Evolutionary conservation across 2,329 filamentous ascomycete species (phyloP).

Genomic region (Botryosphaeria agaves): DNA sequence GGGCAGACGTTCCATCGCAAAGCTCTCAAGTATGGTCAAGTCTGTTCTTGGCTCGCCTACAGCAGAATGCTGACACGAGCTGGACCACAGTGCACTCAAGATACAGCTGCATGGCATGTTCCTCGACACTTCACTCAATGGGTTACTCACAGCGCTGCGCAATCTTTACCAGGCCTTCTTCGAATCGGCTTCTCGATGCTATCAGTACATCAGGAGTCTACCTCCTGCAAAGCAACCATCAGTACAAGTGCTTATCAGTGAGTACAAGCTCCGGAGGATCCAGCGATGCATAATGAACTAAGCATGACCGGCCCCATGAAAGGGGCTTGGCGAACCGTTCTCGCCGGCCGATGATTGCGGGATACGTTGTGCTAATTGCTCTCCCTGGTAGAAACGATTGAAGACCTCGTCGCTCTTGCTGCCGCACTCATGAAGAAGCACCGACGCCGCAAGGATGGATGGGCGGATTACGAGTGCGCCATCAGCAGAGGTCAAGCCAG

Average conservation of each 20-base stretch:
- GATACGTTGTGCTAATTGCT: too few species aligned
- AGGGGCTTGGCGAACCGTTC: too few species aligned
- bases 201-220: conserved; percentile 43
- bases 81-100: conserved; percentile 43
- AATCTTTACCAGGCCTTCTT: conserved; percentile 61
- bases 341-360: too few species aligned
- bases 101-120: conserved; percentile 75
- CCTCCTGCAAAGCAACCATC: conserved; percentile 37
- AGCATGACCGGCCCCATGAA: too few species aligned
- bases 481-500: conserved; percentile 42
- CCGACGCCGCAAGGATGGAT: conserved; percentile 18
- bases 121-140: conserved; percentile 66
- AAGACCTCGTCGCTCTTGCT: conserved; percentile 46
- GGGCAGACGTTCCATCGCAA: conserved; percentile 71
- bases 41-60: neutral
- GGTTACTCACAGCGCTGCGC: conserved; percentile 44
- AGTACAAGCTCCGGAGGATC: too few species aligned
- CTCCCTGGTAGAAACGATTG: conserved; percentile 48
- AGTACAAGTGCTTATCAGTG: conserved; percentile 41
- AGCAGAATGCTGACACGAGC: conserved; percentile 2
- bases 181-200: conserved; percentile 62
- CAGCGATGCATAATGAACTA: too few species aligned
- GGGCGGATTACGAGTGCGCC: conserved; percentile 34
- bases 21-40: conserved; percentile 44
- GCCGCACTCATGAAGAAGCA: conserved; percentile 44